A percentile compares a stretch with the other conserved stretches of the same genome.
phyloP scores from a whole-genome alignment of 2,329 filamentous ascomycete genomes.

The Thermoascus crustaceus region DNA sequence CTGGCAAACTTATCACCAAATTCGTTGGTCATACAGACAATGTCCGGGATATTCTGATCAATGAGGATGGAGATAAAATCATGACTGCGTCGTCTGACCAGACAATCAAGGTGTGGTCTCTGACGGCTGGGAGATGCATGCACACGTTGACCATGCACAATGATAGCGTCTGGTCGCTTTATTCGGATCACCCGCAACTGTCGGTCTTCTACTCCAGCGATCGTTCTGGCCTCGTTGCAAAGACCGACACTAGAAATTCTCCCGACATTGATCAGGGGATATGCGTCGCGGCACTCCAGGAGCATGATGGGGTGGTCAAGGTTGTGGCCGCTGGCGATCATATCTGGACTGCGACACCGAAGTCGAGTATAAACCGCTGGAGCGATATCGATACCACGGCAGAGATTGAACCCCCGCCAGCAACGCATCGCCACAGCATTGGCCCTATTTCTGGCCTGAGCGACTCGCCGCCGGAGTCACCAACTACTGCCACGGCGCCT shows the following conservation, averaged over 20 bases:
- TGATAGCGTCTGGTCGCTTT: conserved; percentile 93
- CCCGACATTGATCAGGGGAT: conserved; percentile 78
- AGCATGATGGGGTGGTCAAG: conserved; percentile 64
- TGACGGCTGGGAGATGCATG: conserved; percentile 91
- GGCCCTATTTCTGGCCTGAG: conserved; percentile 41
- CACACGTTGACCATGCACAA: conserved; percentile 99
- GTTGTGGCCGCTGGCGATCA: conserved; percentile 59
- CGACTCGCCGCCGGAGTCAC: conserved; percentile 20
- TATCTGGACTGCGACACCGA: conserved; percentile 83
- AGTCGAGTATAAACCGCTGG: conserved; percentile 91
- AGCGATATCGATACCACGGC: conserved; percentile 71
- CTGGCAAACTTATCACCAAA: conserved; percentile 86
- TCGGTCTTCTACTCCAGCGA: conserved; percentile 93
- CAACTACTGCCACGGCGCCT: conserved; percentile 23
- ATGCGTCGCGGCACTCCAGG: conserved; percentile 83
- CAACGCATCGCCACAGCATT: conserved; percentile 46
- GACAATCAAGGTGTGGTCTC: conserved; percentile 96
- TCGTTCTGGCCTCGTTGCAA: conserved; percentile 85
- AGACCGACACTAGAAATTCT: conserved; percentile 77
- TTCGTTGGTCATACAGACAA: conserved; percentile 96
- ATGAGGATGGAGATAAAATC: conserved; percentile 79
- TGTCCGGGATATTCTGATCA: conserved; percentile 82
- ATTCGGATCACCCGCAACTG: conserved; percentile 76
- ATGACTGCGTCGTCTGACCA: conserved; percentile 93
- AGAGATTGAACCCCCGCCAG: conserved; percentile 49